These are phyloP conservation scores for Amylostereum chailletii DNA, from an alignment of 1,284 basidiomycete genomes.

Conservation along the genomic window DNA sequence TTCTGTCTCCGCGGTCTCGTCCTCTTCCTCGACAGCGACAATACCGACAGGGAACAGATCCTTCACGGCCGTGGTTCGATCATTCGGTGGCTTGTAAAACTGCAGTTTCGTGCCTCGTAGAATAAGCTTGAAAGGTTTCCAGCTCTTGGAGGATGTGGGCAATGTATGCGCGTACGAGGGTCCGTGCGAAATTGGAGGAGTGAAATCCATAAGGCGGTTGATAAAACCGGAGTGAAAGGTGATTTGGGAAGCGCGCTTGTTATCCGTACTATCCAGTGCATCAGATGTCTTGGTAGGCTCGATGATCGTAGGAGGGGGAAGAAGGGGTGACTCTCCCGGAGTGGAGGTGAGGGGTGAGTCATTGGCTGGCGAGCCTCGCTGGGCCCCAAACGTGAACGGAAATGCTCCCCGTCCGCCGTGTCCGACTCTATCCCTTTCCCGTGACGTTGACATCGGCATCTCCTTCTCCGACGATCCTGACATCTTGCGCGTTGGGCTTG, in stretches of 20 bases:
- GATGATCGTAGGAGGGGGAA: constrained; percentile 43
- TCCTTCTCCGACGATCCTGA: constrained; percentile 27
- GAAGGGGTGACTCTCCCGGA: constrained; percentile 25
- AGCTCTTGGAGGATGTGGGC: constrained; percentile 45
- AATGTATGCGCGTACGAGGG: constrained; percentile 21
- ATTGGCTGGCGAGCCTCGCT: neutral
- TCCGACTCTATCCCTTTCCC: constrained; percentile 8
- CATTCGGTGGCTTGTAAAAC: constrained; percentile 74
- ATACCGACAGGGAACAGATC: constrained; percentile 63
- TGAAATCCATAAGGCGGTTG: constrained; percentile 54
- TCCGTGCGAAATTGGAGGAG: constrained; percentile 23
- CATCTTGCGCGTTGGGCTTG: constrained; percentile 46
- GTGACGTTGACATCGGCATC: constrained; percentile 12
- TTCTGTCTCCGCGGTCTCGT: constrained; percentile 23
- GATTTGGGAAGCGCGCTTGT: constrained; percentile 67
- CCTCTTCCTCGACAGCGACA: constrained; percentile 43
- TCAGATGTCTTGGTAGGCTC: constrained; percentile 26
- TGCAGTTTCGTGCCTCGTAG: constrained; percentile 75
- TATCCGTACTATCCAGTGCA: constrained; percentile 10
- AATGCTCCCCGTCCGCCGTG: constrained; percentile 20
- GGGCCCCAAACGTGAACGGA: constrained; percentile 23
- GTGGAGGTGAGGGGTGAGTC: constrained; percentile 7
- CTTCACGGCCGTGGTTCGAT: constrained; percentile 52
- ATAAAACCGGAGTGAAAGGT: constrained; percentile 67
- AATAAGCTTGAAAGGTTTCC: constrained; percentile 79